Conservation (phyloP, 2,329 filamentous ascomycete genomes). For the Xylariaceae sp. region DNA sequence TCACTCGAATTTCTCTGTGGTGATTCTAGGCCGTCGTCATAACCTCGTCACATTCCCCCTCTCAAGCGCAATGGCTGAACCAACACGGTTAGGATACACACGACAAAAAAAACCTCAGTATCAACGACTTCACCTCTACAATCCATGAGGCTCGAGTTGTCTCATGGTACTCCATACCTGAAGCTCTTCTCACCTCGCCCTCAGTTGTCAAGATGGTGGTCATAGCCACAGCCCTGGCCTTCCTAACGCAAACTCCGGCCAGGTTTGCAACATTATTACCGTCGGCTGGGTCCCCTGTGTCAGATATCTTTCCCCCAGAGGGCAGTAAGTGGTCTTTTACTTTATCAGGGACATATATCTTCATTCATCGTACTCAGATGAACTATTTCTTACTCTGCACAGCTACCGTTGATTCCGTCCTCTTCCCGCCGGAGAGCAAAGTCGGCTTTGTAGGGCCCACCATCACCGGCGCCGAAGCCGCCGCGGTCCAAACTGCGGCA, state of each 20-base stretch:
- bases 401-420: constrained; percentile 28
- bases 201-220: neutral
- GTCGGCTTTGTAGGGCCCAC: constrained; percentile 29
- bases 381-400: neutral
- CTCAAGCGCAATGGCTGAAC: too few relatives aligned
- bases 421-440: constrained; percentile 29
- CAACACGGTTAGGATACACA: too few relatives aligned
- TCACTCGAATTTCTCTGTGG: too few relatives aligned
- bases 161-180: neutral
- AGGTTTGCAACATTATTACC: constrained; percentile 6
- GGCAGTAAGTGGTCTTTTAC: constrained; percentile 17
- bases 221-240: neutral
- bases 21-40: too few relatives aligned
- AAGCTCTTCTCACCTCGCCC: neutral
- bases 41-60: too few relatives aligned
- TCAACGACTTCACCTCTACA: too few relatives aligned
- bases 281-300: constrained; percentile 14
- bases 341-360: neutral
- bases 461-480: constrained; percentile 28
- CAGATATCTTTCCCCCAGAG: constrained; percentile 21
- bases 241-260: neutral
- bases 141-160: neutral
- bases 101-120: too few relatives aligned
- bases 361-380: neutral
- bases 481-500: constrained; percentile 27